A percentile compares a stretch with the other conserved stretches of the same genome.
These are phyloP conservation scores for Paecilomyces fulvus DNA, from an alignment of 2,329 filamentous ascomycete species.

Conservation along the genomic window DNA sequence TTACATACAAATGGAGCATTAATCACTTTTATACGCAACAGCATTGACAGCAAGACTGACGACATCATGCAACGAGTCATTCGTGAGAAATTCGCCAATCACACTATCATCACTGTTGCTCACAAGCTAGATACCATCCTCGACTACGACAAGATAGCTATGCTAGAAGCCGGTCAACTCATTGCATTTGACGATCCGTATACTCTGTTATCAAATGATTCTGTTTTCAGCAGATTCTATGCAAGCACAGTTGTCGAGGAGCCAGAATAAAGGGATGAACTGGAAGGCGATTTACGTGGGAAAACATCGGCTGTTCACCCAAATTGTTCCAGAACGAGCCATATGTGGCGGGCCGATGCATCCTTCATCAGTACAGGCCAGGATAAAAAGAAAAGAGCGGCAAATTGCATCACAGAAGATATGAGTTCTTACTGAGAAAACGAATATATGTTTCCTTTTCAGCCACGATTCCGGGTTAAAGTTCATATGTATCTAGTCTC, in stretches of 20 bases:
- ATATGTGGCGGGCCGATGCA: not conserved
- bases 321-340: not conserved
- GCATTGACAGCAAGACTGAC: slow-evolving; percentile 51
- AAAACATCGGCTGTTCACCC: too few relatives aligned
- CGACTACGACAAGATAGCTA: slow-evolving; percentile 30
- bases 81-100: slow-evolving; percentile 43
- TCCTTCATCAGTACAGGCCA: too few relatives aligned
- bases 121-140: slow-evolving; percentile 45
- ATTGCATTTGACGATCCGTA: slow-evolving; percentile 30
- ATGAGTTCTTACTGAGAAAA: not conserved
- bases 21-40: slow-evolving; percentile 14
- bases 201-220: slow-evolving; percentile 26
- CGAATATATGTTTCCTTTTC: not conserved
- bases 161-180: slow-evolving; percentile 27
- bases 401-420: not conserved
- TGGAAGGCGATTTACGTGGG: not conserved
- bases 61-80: slow-evolving; percentile 49
- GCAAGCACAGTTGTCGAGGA: not conserved
- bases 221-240: slow-evolving; percentile 30
- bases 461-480: not conserved
- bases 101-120: slow-evolving; percentile 53
- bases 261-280: not conserved
- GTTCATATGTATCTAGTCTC: not conserved
- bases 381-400: not conserved
- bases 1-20: not conserved